These are phyloP conservation scores for Pontederia crassipes DNA, from an alignment of 176 grass and related monocot genomes.

Conservation along the genomic window DNA sequence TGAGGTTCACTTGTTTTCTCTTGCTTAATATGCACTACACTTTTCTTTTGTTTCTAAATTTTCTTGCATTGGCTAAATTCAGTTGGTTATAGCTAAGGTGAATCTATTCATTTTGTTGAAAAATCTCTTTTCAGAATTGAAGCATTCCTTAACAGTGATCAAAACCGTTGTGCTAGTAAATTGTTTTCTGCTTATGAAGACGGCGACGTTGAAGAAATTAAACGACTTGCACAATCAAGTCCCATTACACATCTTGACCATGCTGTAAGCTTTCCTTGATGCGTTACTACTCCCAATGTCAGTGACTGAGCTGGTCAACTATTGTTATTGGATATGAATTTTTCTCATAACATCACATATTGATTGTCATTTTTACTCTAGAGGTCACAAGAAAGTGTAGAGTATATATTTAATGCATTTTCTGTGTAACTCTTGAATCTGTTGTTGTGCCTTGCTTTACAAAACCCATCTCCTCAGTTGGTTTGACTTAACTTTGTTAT, in stretches of 20 bases:
- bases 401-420: too few species aligned
- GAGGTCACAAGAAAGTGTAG: too few species aligned
- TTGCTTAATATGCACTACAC: not conserved
- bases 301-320: not conserved
- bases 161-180: conserved; percentile 69
- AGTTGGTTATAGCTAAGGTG: not conserved
- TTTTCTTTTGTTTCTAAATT: not conserved
- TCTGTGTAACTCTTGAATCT: too few species aligned
- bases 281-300: not conserved
- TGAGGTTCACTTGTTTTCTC: not conserved
- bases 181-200: conserved; percentile 83
- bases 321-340: too few species aligned
- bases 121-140: conserved; percentile 49
- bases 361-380: too few species aligned
- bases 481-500: too few species aligned
- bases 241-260: conserved; percentile 86
- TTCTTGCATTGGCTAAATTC: not conserved
- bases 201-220: conserved; percentile 77
- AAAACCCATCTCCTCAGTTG: too few species aligned
- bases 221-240: conserved; percentile 51
- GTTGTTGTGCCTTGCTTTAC: too few species aligned
- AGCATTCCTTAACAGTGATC: conserved; percentile 74
- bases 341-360: too few species aligned
- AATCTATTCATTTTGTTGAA: not conserved
- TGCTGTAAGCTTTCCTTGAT: conserved; percentile 41